A percentile compares a stretch with the other conserved stretches of the same genome.
Evolutionary conservation across 345 rosid genomes (phyloP).

Genomic region (Euphorbia tirucalli): DNA sequence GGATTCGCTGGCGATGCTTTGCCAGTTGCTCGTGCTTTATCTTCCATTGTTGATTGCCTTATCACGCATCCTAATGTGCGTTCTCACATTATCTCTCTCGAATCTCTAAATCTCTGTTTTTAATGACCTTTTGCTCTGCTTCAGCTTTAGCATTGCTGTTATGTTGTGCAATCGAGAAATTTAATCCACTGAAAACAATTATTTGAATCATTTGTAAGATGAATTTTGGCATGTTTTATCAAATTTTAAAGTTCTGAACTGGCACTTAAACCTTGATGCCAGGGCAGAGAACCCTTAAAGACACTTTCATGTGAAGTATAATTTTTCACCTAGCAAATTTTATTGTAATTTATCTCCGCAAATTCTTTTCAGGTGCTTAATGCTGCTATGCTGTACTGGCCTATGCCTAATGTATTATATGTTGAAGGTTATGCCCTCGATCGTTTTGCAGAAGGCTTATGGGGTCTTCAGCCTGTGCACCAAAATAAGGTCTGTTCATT

Average conservation of each 20-base stretch:
- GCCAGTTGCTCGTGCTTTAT: constrained; percentile 55
- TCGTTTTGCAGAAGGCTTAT: constrained; percentile 51
- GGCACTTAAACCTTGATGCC: too few species aligned
- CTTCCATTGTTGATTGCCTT: constrained; percentile 64
- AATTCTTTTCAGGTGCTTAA: constrained; percentile 46
- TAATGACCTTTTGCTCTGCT: too few species aligned
- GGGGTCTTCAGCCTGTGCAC: constrained; percentile 61
- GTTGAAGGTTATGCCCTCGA: constrained; percentile 72
- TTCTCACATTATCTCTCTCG: background rate
- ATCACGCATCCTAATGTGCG: constrained; percentile 58
- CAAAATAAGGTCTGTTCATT: constrained; percentile 44
- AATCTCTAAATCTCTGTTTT: background rate
- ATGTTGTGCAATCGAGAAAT: too few species aligned
- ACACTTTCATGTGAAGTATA: too few species aligned
- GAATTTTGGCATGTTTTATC: too few species aligned
- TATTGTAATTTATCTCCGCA: background rate
- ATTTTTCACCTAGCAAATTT: too few species aligned
- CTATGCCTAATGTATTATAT: constrained; percentile 55
- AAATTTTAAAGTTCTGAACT: too few species aligned
- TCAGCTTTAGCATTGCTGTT: too few species aligned
- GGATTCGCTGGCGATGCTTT: constrained; percentile 67
- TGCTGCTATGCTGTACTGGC: constrained; percentile 67
- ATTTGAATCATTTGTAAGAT: too few species aligned
- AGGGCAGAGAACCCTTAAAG: too few species aligned
- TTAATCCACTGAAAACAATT: too few species aligned